Evolutionary conservation across 106 monocot genomes (phyloP), one percentile per base, ranked within the genome.

Genomic region (Hemerocallis citrina): DNA sequence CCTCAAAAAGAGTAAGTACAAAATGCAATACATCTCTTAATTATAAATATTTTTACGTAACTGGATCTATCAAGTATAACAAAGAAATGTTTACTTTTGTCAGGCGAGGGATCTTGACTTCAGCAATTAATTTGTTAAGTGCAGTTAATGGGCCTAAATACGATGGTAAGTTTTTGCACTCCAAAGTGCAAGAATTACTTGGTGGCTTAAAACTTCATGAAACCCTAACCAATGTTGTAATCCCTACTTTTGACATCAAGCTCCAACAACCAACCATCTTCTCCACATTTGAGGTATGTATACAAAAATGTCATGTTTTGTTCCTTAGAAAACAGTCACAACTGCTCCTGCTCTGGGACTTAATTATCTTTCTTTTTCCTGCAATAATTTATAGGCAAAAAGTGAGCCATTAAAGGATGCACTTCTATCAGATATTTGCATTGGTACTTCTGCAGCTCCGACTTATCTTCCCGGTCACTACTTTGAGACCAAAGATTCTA

Each of bases 231-330:
- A 81, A 77, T 23, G 65, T 85, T 7, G 71, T 81, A 0, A 85
- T 85, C 29, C 79, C 85, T 7, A 52, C 80, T 29, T 85, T 85
- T 28, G 85, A 85, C 32, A 77, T 85, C 22, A 77, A 71, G 65
- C 42, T 33, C 13, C 73, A 81, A 43, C 80, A 85, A 27, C 81
- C 85, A n/a, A 67, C 37, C 44, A 85, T 85, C 63, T 85, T 85
- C 70, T 71, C 78, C 16, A 60, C 67, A 24, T 72, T 64, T 59
- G 68, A 84, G 74, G 83, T 83, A 42, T 3, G 56, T n/a, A 21
- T 2, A 34, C 7, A 45, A 16, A 19, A 4, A 9, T 10, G 16
- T 49, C 3, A 4, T 49, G 8, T 49, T 49, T 49, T 49, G 21
- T 49, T n/a, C n/a, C n/a, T n/a, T n/a, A n/a, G n/a, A n/a, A n/a